Evolutionary conservation across 352 stramenopile species (phyloP).

Genomic region (Globisporangium paroecandrum): DNA sequence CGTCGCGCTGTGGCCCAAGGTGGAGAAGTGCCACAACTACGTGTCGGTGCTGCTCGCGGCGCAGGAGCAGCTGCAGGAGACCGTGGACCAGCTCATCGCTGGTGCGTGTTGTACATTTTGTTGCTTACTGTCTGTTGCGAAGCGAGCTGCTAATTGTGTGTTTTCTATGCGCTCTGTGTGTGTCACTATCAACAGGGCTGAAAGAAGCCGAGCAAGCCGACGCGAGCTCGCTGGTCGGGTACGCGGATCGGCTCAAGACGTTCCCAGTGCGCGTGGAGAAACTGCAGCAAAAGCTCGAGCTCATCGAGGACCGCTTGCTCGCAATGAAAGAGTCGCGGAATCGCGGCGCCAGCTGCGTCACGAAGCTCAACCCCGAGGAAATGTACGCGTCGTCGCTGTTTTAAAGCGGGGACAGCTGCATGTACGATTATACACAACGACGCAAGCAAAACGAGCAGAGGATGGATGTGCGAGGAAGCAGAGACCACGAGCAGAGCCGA

Average conservation of each 20-base stretch:
- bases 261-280: constrained; percentile 64
- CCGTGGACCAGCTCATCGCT: constrained; percentile 54
- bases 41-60: constrained; percentile 63
- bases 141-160: background rate
- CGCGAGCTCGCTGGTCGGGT: constrained; percentile 53
- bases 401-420: constrained; percentile 13
- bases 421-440: background rate
- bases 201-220: constrained; percentile 62
- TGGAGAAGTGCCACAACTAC: constrained; percentile 78
- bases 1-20: constrained; percentile 77
- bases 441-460: background rate
- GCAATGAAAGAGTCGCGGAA: constrained; percentile 52
- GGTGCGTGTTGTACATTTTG: constrained; percentile 23
- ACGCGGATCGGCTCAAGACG: constrained; percentile 64
- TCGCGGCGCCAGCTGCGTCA: constrained; percentile 24
- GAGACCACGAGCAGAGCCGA: background rate
- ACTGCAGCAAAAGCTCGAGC: constrained; percentile 65
- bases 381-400: constrained; percentile 47
- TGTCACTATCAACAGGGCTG: constrained; percentile 30
- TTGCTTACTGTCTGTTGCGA: background rate
- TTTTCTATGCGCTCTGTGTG: background rate
- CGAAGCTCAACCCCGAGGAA: constrained; percentile 29
- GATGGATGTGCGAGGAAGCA: background rate
- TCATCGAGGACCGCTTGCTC: constrained; percentile 63
- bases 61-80: constrained; percentile 70